phyloP scores from a whole-genome alignment of 371 early-diverging fungal genomes.

The Syncephalis plumigaleata region DNA sequence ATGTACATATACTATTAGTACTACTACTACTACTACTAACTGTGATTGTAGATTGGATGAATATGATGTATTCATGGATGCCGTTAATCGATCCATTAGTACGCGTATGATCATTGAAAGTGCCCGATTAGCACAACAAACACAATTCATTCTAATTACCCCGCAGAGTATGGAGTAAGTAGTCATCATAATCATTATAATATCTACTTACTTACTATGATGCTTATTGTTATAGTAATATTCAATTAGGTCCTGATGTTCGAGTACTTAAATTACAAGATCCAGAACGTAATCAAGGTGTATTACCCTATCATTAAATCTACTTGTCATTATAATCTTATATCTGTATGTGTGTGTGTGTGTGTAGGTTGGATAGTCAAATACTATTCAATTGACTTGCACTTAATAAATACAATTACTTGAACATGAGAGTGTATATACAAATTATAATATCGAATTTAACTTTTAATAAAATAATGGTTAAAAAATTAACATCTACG shows the following conservation, averaged over 20 bases:
- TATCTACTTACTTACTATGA: neutral
- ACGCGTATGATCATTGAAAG: slow-evolving; percentile 78
- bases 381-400: too few relatives aligned
- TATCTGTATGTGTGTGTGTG: too few relatives aligned
- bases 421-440: too few relatives aligned
- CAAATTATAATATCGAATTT: too few relatives aligned
- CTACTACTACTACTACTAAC: neutral
- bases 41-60: slow-evolving; percentile 74
- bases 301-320: too few relatives aligned
- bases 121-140: slow-evolving; percentile 42
- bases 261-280: slow-evolving; percentile 45
- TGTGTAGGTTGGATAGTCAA: too few relatives aligned
- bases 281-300: slow-evolving; percentile 38
- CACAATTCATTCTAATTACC: slow-evolving; percentile 90
- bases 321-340: too few relatives aligned
- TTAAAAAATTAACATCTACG: too few relatives aligned
- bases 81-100: slow-evolving; percentile 80
- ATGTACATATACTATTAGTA: slow-evolving; percentile 2
- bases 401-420: too few relatives aligned
- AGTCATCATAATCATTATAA: too few relatives aligned
- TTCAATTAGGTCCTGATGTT: slow-evolving; percentile 44
- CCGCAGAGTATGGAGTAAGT: slow-evolving; percentile 54
- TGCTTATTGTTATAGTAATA: slow-evolving; percentile 20
- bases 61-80: slow-evolving; percentile 99
- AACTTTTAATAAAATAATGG: too few relatives aligned